These are phyloP conservation scores for Alternaria sp. DNA, from an alignment of 2,329 filamentous ascomycete species.

Conservation along the genomic window DNA sequence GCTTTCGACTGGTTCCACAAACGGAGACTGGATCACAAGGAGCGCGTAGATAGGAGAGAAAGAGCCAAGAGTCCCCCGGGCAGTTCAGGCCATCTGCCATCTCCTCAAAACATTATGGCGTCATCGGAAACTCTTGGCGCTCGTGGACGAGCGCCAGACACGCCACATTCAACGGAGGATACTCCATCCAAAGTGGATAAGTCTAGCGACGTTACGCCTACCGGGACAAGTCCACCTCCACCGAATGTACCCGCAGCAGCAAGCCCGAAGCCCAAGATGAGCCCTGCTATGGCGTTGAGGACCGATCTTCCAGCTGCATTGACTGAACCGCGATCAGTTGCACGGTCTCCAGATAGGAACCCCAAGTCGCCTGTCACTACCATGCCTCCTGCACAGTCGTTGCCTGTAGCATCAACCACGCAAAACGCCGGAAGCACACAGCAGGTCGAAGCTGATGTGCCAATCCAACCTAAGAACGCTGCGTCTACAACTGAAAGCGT, in stretches of 20 bases:
- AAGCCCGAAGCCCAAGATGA: constrained; percentile 1
- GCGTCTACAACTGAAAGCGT: background rate
- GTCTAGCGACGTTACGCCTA: constrained; percentile 35
- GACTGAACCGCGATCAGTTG: constrained; percentile 22
- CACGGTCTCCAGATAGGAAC: constrained; percentile 20
- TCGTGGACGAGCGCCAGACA: constrained; percentile 43
- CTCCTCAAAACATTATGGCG: constrained; percentile 32
- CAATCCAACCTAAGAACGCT: background rate
- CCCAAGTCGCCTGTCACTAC: constrained; percentile 9
- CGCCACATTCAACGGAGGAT: constrained; percentile 27
- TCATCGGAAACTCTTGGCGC: constrained; percentile 28
- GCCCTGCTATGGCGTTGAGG: constrained; percentile 9
- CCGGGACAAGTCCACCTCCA: constrained; percentile 23
- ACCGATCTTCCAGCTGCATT: constrained; percentile 25
- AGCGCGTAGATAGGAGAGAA: constrained; percentile 62
- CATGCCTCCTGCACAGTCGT: constrained; percentile 2
- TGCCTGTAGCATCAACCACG: background rate
- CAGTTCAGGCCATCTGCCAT: constrained; percentile 34
- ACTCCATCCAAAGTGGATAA: constrained; percentile 19
- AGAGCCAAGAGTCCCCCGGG: constrained; percentile 62
- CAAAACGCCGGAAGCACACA: background rate
- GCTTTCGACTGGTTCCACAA: constrained; percentile 71
- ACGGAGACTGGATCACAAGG: constrained; percentile 68
- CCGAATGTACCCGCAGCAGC: constrained; percentile 2
- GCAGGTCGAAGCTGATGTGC: background rate